Base-by-base conservation (phyloP, 177 flowering plant species). In the Vitis hybrid region DNA sequence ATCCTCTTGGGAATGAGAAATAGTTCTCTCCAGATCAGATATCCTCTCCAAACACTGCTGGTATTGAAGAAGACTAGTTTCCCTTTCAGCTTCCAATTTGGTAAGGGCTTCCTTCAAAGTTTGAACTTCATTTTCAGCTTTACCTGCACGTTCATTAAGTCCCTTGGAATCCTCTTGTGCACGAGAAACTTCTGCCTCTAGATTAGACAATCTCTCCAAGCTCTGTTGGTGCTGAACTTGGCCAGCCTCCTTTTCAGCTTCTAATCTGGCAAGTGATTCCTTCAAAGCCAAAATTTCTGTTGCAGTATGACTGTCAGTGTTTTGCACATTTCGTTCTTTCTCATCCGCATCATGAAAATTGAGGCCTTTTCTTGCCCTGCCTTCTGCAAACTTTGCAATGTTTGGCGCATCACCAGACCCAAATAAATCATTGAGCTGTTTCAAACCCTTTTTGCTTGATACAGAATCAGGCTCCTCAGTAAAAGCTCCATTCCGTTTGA, bases 171-270 rank as follows among this genome's bases (percentile, higher is more conserved):
- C 83, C 66, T 85, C 88, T 58, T 79, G 84, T 46, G 86, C 86
- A 53, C 75, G 82, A 52, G 78, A 74, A 21, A 87, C 72, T 62
- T 86, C 88, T 10, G 70, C 70, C 77, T 86, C 88, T 41, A 90
- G 70, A 51, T 76, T 71, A 32, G 92, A 85, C 58, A 89, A 53
- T 56, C 76, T 78, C 72, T 87, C 90, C 73, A 84, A 72, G 69
- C 81, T 84, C 74, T 85, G 85, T 35, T 85, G 85, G 71, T 89
- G 86, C 67, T 85, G 85, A 67, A 74, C 78, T 48, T 81, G 70
- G 67, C 83, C 82, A 71, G 88, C 90, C 77, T 88, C 96, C 76
- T 89, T 90, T 74, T 95, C 98, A 20, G 87, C 87, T 77, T 90
- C 92, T 71, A 93, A 72, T 76, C 80, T 84, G 21, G 88, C 81